These are phyloP conservation scores for Lentinula lateritia DNA, from an alignment of 768 basidiomycete genomes.

Conservation along the genomic window DNA sequence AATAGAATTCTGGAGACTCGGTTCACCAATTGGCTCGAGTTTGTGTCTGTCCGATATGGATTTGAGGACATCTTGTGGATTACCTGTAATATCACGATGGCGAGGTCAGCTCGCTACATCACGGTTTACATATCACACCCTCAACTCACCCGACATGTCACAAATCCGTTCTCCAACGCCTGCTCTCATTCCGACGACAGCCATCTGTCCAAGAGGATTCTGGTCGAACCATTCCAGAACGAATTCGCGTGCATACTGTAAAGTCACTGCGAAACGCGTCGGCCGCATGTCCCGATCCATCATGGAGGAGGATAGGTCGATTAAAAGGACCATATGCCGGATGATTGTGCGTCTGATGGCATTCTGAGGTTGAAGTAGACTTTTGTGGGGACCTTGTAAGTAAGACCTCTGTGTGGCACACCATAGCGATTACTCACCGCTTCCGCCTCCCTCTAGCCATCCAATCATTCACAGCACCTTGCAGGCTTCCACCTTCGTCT, in stretches of 20 bases:
- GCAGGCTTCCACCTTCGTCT: constrained; percentile 88
- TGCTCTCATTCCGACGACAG: constrained; percentile 87
- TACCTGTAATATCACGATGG: constrained; percentile 46
- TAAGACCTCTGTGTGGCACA: not conserved
- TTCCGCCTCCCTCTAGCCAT: constrained; percentile 82
- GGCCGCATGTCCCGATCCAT: constrained; percentile 95
- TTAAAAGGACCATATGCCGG: constrained; percentile 86
- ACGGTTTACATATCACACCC: not conserved
- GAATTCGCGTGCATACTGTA: constrained; percentile 90
- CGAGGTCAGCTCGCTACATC: not conserved
- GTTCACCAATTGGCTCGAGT: constrained; percentile 87
- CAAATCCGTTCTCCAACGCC: constrained; percentile 88
- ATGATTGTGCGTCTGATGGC: constrained; percentile 95
- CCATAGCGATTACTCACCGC: constrained; percentile 44
- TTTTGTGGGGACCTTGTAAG: constrained; percentile 18
- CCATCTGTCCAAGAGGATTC: constrained; percentile 96
- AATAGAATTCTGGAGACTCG: constrained; percentile 95
- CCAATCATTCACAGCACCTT: constrained; percentile 83
- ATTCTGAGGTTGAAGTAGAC: constrained; percentile 73
- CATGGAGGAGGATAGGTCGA: constrained; percentile 91
- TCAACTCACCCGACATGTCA: constrained; percentile 82
- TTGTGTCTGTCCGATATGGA: constrained; percentile 81
- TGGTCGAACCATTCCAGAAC: constrained; percentile 98
- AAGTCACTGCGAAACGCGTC: constrained; percentile 84
- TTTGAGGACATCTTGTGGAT: constrained; percentile 93